These are phyloP conservation scores for Lasiosphaeria hispida DNA, from an alignment of 495 filamentous ascomycete species.

Conservation along the genomic window DNA sequence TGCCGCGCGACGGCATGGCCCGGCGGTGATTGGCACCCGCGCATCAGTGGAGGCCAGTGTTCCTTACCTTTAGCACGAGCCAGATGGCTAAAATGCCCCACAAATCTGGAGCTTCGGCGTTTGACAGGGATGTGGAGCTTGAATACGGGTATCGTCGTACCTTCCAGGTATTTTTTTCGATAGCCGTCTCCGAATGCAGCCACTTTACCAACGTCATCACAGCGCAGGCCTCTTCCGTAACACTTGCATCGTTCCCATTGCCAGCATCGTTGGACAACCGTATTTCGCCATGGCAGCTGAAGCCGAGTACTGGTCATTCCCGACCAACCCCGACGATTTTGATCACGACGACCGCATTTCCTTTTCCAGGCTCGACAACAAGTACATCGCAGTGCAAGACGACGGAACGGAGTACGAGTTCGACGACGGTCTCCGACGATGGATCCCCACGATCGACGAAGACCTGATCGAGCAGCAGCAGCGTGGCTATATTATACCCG, in stretches of 20 bases:
- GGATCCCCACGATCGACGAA: conserved; percentile 80
- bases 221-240: neutral
- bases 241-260: neutral
- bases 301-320: conserved; percentile 53
- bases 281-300: conserved; percentile 20
- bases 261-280: neutral
- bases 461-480: conserved; percentile 75
- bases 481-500: conserved; percentile 58
- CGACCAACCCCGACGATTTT: conserved; percentile 71
- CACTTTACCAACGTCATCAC: neutral
- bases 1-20: too few relatives aligned
- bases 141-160: too few relatives aligned
- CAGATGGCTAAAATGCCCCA: too few relatives aligned
- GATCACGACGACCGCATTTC: conserved; percentile 80
- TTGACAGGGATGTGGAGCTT: too few relatives aligned
- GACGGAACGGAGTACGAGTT: conserved; percentile 84
- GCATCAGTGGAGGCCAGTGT: too few relatives aligned
- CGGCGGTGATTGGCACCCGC: too few relatives aligned
- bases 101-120: too few relatives aligned
- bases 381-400: conserved; percentile 80
- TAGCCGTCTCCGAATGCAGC: too few relatives aligned
- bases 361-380: conserved; percentile 75
- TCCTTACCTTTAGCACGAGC: too few relatives aligned
- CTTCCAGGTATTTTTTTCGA: too few relatives aligned
- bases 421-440: conserved; percentile 67